Conservation (phyloP, 179 eudicot species). For the Gypsophila paniculata region DNA sequence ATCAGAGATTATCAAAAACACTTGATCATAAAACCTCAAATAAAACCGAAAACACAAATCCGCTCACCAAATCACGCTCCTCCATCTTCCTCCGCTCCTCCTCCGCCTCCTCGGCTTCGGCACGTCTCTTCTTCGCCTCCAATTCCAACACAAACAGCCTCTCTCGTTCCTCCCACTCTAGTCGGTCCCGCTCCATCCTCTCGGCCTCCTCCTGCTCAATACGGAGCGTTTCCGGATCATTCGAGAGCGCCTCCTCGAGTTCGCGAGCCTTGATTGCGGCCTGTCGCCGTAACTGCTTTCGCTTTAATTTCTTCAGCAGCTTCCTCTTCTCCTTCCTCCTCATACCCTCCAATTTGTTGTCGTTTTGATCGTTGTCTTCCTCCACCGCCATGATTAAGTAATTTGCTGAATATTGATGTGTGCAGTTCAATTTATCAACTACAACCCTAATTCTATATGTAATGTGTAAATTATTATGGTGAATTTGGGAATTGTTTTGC, state of each 20-base stretch:
- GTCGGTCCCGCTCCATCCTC: conserved; percentile 57
- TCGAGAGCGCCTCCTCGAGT: conserved; percentile 49
- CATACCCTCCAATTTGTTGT: conserved; percentile 5
- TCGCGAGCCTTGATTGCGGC: conserved; percentile 52
- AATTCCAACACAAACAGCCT: conserved; percentile 46
- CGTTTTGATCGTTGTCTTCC: not conserved
- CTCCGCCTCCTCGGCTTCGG: conserved; percentile 20
- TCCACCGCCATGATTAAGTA: not conserved
- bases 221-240: conserved; percentile 58
- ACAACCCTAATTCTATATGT: no score
- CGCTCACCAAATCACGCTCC: conserved; percentile 35
- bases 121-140: conserved; percentile 37
- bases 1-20: not conserved
- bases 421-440: no score
- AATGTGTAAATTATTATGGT: no score
- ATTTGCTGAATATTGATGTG: not conserved
- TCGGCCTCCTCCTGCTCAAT: conserved; percentile 59
- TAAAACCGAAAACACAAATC: not conserved
- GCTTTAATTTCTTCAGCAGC: conserved; percentile 66
- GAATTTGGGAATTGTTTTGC: no score
- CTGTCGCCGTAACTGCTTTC: conserved; percentile 71
- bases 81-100: conserved; percentile 35
- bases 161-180: conserved; percentile 75
- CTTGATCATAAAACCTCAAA: not conserved
- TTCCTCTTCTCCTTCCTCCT: conserved; percentile 74